A percentile compares a stretch with the other conserved stretches of the same genome.
Conservation (phyloP, 2,329 filamentous ascomycete genomes). For the Paecilomyces formosus region DNA sequence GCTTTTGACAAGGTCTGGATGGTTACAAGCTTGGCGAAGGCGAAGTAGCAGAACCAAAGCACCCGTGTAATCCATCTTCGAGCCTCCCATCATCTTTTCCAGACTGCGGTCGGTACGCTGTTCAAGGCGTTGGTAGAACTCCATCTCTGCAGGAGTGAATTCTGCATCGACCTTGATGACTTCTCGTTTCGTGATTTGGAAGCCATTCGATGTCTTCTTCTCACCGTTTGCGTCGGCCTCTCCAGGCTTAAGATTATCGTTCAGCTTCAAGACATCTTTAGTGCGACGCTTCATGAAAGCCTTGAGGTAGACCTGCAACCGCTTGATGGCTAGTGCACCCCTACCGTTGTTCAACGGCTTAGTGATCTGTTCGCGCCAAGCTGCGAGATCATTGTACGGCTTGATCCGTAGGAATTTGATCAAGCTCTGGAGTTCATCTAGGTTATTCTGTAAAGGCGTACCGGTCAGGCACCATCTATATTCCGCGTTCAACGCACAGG, state of each 20-base stretch:
- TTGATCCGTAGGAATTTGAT: slow-evolving; percentile 89
- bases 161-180: slow-evolving; percentile 72
- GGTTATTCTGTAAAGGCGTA: slow-evolving; percentile 96
- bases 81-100: slow-evolving; percentile 77
- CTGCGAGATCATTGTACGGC: slow-evolving; percentile 76
- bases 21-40: slow-evolving; percentile 88
- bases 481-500: slow-evolving; percentile 73
- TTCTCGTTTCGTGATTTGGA: slow-evolving; percentile 87
- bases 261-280: slow-evolving; percentile 90
- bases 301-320: slow-evolving; percentile 75
- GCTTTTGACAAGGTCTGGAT: slow-evolving; percentile 77
- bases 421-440: slow-evolving; percentile 90
- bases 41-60: slow-evolving; percentile 87
- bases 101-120: slow-evolving; percentile 78
- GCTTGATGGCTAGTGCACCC: slow-evolving; percentile 79
- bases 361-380: slow-evolving; percentile 90
- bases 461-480: slow-evolving; percentile 96
- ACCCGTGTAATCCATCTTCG: slow-evolving; percentile 80
- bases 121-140: slow-evolving; percentile 79
- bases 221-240: slow-evolving; percentile 50
- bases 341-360: slow-evolving; percentile 81
- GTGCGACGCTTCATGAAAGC: slow-evolving; percentile 99
- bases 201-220: slow-evolving; percentile 52
- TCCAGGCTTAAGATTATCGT: slow-evolving; percentile 70
- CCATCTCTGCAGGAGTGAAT: slow-evolving; percentile 71